These are phyloP conservation scores for Thyridium curvatum DNA, from an alignment of 2,329 filamentous ascomycete species.

Conservation along the genomic window DNA sequence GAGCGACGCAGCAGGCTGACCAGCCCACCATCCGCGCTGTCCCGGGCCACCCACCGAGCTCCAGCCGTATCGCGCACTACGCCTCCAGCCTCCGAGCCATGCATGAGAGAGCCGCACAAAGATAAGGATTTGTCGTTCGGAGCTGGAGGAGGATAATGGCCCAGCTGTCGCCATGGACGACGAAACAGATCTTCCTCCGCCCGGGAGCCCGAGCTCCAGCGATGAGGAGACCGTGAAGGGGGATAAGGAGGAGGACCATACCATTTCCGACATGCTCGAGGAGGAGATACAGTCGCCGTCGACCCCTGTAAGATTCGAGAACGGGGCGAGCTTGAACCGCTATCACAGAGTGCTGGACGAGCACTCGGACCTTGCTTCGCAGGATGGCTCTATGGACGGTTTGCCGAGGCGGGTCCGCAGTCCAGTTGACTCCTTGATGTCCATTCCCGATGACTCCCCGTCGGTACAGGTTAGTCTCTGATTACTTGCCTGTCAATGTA, in stretches of 20 bases:
- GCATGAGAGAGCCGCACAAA: conserved; percentile 31
- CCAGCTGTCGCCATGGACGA: conserved; percentile 17
- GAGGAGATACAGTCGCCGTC: conserved; percentile 23
- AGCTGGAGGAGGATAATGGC: conserved; percentile 48
- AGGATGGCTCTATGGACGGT: conserved; percentile 48
- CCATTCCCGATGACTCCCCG: conserved; percentile 76
- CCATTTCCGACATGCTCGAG: conserved; percentile 25
- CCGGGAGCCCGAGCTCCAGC: conserved; percentile 32
- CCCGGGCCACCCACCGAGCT: too few species aligned
- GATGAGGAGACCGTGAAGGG: conserved; percentile 36
- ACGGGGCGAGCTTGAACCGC: conserved; percentile 30
- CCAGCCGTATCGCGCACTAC: too few species aligned
- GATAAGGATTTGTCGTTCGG: conserved; percentile 65
- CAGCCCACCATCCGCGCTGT: too few species aligned
- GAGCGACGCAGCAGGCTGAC: too few species aligned
- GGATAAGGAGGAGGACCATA: conserved; percentile 23
- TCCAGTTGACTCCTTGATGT: conserved; percentile 61
- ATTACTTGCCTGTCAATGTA: background rate
- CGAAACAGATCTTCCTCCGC: background rate
- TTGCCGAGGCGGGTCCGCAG: conserved; percentile 54
- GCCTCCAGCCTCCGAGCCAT: conserved; percentile 15
- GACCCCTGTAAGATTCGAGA: conserved; percentile 17
- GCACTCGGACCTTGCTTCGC: conserved; percentile 36
- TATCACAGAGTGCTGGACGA: conserved; percentile 37
- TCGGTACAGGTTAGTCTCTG: conserved; percentile 63